phyloP scores from a whole-genome alignment of 352 stramenopile genomes.

The Pythium grandisporangium region DNA sequence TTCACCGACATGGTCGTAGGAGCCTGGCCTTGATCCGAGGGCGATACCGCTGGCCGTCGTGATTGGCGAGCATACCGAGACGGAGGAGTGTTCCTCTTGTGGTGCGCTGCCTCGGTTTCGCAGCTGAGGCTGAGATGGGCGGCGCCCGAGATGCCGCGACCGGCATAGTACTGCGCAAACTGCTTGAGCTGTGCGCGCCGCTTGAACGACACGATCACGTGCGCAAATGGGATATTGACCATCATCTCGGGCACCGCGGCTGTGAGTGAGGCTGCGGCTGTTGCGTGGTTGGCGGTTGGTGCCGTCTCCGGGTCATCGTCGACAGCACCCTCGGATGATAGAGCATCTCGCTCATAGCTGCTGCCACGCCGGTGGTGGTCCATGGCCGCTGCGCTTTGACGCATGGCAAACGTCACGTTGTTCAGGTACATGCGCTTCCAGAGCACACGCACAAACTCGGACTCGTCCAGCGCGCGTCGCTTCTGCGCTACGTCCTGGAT shows the following conservation, averaged over 20 bases:
- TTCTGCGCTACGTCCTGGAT: conserved; percentile 35
- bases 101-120: too few species aligned
- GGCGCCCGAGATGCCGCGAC: conserved; percentile 50
- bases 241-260: background rate
- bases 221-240: conserved; percentile 48
- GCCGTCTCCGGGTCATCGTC: background rate
- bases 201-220: conserved; percentile 70
- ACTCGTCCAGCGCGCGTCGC: conserved; percentile 35
- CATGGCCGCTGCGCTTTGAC: conserved; percentile 1
- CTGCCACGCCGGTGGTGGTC: too few species aligned
- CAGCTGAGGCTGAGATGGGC: conserved; percentile 40
- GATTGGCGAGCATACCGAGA: too few species aligned
- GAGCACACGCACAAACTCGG: conserved; percentile 51
- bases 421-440: conserved; percentile 59
- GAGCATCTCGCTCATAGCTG: too few species aligned
- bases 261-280: background rate
- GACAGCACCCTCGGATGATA: too few species aligned
- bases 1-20: too few species aligned
- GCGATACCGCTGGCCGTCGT: too few species aligned
- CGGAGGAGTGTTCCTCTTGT: too few species aligned
- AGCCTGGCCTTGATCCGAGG: too few species aligned
- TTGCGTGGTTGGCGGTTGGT: background rate
- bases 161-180: conserved; percentile 61
- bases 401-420: conserved; percentile 23
- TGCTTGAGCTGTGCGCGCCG: conserved; percentile 50